Percentiles rank a stretch among this genome's conserved stretches.
Evolutionary conservation across 2,329 filamentous ascomycete genomes (phyloP).

Genomic region (Colletotrichum navitas): DNA sequence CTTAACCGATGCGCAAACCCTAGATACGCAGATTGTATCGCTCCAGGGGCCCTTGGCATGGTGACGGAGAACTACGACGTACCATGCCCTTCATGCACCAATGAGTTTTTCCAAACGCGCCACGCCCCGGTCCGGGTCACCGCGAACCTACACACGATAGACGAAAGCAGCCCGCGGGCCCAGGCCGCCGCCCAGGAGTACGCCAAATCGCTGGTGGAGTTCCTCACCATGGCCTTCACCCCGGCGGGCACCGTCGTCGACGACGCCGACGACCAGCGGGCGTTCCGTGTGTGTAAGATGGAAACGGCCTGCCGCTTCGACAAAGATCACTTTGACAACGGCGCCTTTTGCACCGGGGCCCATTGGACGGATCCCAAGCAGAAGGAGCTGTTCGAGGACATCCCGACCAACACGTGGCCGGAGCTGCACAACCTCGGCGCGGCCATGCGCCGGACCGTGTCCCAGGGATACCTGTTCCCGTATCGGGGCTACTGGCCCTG

Average conservation of each 20-base stretch:
- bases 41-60: neutral
- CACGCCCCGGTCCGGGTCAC: neutral
- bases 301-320: constrained; percentile 39
- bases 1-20: constrained; percentile 38
- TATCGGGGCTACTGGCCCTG: constrained; percentile 3
- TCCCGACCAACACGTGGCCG: constrained; percentile 5
- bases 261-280: neutral
- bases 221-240: constrained; percentile 13
- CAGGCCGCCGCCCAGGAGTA: constrained; percentile 17
- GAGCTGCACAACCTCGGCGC: constrained; percentile 32
- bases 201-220: constrained; percentile 6
- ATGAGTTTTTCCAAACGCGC: constrained; percentile 26
- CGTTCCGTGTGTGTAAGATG: constrained; percentile 16
- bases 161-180: neutral
- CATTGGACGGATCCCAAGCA: constrained; percentile 11
- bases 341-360: constrained; percentile 5
- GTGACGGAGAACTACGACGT: constrained; percentile 3
- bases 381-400: neutral
- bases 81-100: constrained; percentile 24
- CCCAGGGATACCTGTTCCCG: constrained; percentile 20
- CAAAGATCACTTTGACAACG: constrained; percentile 29
- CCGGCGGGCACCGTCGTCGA: neutral
- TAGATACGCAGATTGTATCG: constrained; percentile 25
- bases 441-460: constrained; percentile 22
- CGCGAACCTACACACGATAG: no score